Conservation (phyloP, 202 grass and related monocot genomes). For the Setaria viridis region DNA sequence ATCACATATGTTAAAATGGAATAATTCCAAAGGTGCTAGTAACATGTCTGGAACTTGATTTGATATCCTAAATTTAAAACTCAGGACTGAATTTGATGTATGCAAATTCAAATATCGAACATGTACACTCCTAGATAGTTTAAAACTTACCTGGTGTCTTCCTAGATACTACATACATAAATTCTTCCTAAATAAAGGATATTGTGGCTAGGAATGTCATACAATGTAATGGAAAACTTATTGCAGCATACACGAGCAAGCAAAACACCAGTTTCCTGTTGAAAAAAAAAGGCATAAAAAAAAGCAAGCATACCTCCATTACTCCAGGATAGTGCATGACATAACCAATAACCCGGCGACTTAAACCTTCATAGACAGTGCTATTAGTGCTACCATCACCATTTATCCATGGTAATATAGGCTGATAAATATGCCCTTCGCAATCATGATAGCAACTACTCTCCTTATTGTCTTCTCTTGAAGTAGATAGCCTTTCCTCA, state of each 20-base stretch:
- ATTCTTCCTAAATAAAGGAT: constrained; percentile 29
- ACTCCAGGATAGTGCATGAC: constrained; percentile 89
- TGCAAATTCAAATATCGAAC: constrained; percentile 4
- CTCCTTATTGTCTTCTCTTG: constrained; percentile 35
- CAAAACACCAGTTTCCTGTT: constrained; percentile 9
- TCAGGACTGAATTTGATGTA: not conserved
- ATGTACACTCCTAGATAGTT: not conserved
- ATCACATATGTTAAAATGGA: not conserved
- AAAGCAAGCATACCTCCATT: constrained; percentile 67
- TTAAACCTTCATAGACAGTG: constrained; percentile 77
- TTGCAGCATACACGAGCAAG: not conserved
- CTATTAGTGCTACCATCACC: constrained; percentile 88
- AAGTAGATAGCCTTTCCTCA: constrained; percentile 24
- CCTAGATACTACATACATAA: not conserved
- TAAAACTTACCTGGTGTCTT: not conserved
- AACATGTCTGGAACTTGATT: constrained; percentile 19
- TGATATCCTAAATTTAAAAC: not conserved
- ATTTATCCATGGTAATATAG: constrained; percentile 98
- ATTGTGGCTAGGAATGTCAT: not conserved
- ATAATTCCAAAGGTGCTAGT: not conserved
- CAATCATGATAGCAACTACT: constrained; percentile 45
- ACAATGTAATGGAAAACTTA: constrained; percentile 22
- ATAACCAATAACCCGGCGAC: constrained; percentile 77
- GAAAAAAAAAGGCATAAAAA: constrained; percentile 22
- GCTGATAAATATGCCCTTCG: constrained; percentile 52